Percentiles rank a stretch among this genome's conserved stretches.
Conservation (phyloP, 2,329 filamentous ascomycete genomes). For the Aspergillus eucalypticola region DNA sequence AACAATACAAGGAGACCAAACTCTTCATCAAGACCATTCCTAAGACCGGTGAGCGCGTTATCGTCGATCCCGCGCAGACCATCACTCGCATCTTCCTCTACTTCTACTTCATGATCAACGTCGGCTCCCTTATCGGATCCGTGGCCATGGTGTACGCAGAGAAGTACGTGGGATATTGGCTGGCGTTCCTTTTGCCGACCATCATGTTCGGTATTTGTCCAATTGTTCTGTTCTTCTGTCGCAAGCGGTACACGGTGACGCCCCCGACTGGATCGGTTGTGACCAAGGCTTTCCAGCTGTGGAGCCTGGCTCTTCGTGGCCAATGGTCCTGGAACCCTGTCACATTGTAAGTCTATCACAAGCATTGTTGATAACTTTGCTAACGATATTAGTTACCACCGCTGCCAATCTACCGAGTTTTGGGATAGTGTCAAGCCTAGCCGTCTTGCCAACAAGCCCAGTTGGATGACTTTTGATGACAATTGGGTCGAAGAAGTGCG, state of each 20-base stretch:
- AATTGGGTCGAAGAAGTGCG: slow-evolving; percentile 76
- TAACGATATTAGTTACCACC: slow-evolving; percentile 20
- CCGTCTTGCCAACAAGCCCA: slow-evolving; percentile 20
- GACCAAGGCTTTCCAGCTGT: slow-evolving; percentile 65
- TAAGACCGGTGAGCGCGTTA: slow-evolving; percentile 64
- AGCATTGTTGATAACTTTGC: background rate
- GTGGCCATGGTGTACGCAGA: slow-evolving; percentile 71
- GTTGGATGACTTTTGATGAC: slow-evolving; percentile 73
- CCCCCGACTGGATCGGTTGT: slow-evolving; percentile 73
- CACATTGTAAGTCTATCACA: slow-evolving; percentile 23
- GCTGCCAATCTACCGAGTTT: slow-evolving; percentile 22
- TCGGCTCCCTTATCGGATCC: slow-evolving; percentile 63
- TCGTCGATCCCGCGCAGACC: slow-evolving; percentile 69
- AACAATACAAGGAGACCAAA: slow-evolving; percentile 64
- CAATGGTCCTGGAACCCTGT: slow-evolving; percentile 64
- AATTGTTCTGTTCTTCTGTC: slow-evolving; percentile 59
- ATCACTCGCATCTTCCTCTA: slow-evolving; percentile 68
- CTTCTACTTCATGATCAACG: slow-evolving; percentile 72
- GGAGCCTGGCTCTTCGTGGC: slow-evolving; percentile 62
- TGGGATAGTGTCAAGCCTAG: slow-evolving; percentile 28
- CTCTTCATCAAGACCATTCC: slow-evolving; percentile 57
- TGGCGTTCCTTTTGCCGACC: slow-evolving; percentile 62
- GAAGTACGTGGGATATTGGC: slow-evolving; percentile 72
- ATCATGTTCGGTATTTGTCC: slow-evolving; percentile 64
- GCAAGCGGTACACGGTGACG: slow-evolving; percentile 63